These are phyloP conservation scores for Kodamaea neixiangensis DNA, from an alignment of 805 yeast genomes.

Conservation along the genomic window DNA sequence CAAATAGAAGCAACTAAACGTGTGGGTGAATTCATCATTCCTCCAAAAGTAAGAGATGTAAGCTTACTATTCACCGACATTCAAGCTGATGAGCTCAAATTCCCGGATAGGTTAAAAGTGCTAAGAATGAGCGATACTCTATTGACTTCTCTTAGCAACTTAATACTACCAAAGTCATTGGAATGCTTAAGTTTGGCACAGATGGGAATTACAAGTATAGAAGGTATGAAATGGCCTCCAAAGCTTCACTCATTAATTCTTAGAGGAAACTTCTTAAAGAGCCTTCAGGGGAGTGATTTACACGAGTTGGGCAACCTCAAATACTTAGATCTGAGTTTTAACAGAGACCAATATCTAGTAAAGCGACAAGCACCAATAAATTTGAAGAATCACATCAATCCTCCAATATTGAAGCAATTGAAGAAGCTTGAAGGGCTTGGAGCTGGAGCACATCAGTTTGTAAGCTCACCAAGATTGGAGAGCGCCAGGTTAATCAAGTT, in stretches of 20 bases:
- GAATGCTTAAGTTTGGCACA: background rate
- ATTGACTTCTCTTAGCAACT: background rate
- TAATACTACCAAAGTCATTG: background rate
- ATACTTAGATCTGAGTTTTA: background rate
- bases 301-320: background rate
- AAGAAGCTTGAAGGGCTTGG: too few relatives aligned
- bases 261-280: background rate
- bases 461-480: too few relatives aligned
- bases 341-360: too few relatives aligned
- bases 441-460: too few relatives aligned
- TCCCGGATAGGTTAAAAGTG: background rate
- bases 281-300: background rate
- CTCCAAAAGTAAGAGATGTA: background rate
- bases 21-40: background rate
- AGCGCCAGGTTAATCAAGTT: background rate
- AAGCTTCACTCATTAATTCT: background rate
- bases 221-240: background rate
- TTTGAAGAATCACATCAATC: too few relatives aligned
- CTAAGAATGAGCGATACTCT: background rate
- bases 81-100: background rate
- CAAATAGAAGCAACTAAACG: too few relatives aligned
- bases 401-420: background rate
- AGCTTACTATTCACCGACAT: background rate
- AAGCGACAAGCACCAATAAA: background rate
- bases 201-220: background rate